Evolutionary conservation across 2,329 filamentous ascomycete species (phyloP), one percentile per base, ranked within the genome.

Genomic region (Neonectria faginata): DNA sequence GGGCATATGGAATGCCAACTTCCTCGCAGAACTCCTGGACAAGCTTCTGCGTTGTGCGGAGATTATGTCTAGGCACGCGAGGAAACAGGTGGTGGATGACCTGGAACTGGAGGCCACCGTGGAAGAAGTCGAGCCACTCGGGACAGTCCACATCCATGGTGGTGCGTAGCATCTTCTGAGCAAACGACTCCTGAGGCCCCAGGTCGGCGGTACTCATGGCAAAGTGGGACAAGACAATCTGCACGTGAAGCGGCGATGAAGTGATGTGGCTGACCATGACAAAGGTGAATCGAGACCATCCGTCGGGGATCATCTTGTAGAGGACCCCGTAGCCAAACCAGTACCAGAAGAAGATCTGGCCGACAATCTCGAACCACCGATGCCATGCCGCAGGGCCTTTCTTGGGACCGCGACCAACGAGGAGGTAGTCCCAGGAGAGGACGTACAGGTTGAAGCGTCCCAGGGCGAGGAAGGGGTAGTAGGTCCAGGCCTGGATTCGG

Each of bases 111-210:
- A 97, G 82, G 4, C 93, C 94, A 22, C 93, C 93, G 72, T 97
- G 93, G 78, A 97, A 87, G 76, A 94, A 97, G 76, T 97, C 93
- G 12, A 97, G 84, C 93, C 94, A 97, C 12, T 86, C 84, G 0
- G 93, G 92, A 75, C 93, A 97, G 76, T 96, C 93, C 22, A 97
- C 89, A 68, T 97, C 93, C 93, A 97, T 97, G 12, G 94, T 97
- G 1, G 94, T 97, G 70, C 94, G 90, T 50, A 97, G 84, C 91
- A 97, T 96, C 78, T 91, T 92, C 79, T 97, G 93, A 0, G 94
- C 89, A 77, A 97, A 97, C 0, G 92, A 96, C 77, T 97, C 94
- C 56, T 90, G 84, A 1, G 91, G 89, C 0, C 94, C 94, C 12
- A 97, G 84, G 73, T 97, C 93, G 11, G 92, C 87, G 0, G 94